Base-by-base conservation (phyloP, 1,139 yeast genomes). In the Meyerozyma elateridarum region DNA sequence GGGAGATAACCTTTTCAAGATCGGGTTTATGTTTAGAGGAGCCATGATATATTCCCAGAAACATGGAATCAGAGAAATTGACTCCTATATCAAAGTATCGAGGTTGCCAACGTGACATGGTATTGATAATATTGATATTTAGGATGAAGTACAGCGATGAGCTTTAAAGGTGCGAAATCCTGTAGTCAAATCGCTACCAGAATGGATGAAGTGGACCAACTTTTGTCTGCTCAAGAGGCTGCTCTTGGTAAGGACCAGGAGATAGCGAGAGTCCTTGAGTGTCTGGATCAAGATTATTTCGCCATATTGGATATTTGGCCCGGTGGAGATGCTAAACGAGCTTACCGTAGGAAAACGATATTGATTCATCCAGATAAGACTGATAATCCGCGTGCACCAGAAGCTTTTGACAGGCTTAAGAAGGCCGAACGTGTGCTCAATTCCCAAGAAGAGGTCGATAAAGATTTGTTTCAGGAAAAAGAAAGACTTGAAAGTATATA, bases 21-120 rank as follows among this genome's bases (percentile, higher is more conserved):
- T 91, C 98, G 6, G 72, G 56, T 1, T 72, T 73, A 52, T 91
- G 98, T 35, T 72, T 67, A 5, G 53, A 44, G 18, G 78, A 73
- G 11, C 84, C 89, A 43, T 85, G 75, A 52, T 91, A 91, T 14
- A 56, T 44, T 2, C 98, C 98, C 31, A 69, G 72, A 54, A 85
- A 93, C 89, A 89, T 91, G 8, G 76, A 65, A 52, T 91, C 98
- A 1, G 95, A 82, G 48, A 91, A 71, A 53, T 91, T 91, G 44
- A 88, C 85, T 2, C 93, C 95, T 17, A 68, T 67, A 36, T 68
- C 74, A 40, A 64, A 68, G 44, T 67, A 68, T 30, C 64, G 54
- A 22, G 73, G 73, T 45, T 49, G 60, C 73, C 73, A 67, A 9
- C 27, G 17, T 24, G 27, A 24, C 27, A 24, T 29, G 42, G 20